Evolutionary conservation across 2,329 filamentous ascomycete genomes (phyloP).

Genomic region (Aspergillus sp.): DNA sequence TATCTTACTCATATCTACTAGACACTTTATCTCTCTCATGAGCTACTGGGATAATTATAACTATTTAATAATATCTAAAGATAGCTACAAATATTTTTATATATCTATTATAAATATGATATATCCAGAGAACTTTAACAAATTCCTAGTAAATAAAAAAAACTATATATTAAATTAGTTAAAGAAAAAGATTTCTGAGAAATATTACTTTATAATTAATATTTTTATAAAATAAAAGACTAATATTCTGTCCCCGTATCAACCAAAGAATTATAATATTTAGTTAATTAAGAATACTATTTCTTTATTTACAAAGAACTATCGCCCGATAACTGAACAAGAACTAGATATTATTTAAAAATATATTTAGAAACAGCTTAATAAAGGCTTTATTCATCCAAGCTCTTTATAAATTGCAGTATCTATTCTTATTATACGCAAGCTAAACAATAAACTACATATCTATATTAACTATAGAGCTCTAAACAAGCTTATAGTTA

Average conservation of each 20-base stretch:
- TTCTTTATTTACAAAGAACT: background rate
- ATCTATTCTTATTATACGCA: background rate
- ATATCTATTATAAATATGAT: background rate
- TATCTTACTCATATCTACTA: too few relatives aligned
- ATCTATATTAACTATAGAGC: background rate
- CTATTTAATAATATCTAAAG: background rate
- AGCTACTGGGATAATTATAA: background rate
- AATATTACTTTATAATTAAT: background rate
- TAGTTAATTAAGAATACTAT: background rate
- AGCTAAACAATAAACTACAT: background rate
- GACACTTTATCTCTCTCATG: background rate
- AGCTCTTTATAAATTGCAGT: background rate
- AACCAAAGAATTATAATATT: background rate
- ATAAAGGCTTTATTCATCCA: background rate
- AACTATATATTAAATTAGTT: background rate
- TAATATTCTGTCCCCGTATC: too few relatives aligned
- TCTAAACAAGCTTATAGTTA: background rate
- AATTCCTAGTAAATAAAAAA: background rate
- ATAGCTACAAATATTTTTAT: background rate
- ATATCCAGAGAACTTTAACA: background rate
- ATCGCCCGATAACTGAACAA: background rate
- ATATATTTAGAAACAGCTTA: background rate
- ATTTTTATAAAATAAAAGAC: background rate
- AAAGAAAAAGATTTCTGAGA: too few relatives aligned
- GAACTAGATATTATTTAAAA: background rate